phyloP scores from a whole-genome alignment of 495 filamentous ascomycete species.

The Alectoria sarmentosa region DNA sequence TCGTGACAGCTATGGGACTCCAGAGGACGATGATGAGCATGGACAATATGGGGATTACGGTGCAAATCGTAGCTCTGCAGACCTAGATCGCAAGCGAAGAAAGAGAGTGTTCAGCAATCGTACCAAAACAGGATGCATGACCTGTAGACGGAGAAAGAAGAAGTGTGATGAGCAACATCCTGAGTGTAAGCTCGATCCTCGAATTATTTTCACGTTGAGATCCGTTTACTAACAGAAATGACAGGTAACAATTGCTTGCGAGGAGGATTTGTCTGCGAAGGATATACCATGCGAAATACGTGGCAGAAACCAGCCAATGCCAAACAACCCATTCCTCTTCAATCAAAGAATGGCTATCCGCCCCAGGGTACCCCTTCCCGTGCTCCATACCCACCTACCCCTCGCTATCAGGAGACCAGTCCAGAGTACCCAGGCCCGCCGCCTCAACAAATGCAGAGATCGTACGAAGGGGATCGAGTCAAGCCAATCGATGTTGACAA shows the following conservation, averaged over 20 bases:
- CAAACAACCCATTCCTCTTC: conserved; percentile 66
- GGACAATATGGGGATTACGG: conserved; percentile 35
- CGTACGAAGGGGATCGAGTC: conserved; percentile 24
- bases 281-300: conserved; percentile 73
- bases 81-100: conserved; percentile 69
- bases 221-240: background rate
- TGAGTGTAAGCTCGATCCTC: conserved; percentile 57
- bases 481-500: conserved; percentile 27
- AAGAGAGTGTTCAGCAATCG: conserved; percentile 92
- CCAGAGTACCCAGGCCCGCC: conserved; percentile 27
- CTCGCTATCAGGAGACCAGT: conserved; percentile 28
- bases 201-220: background rate
- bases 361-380: conserved; percentile 22
- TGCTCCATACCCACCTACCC: conserved; percentile 22
- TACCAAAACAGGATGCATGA: conserved; percentile 96
- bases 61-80: conserved; percentile 35
- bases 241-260: conserved; percentile 87
- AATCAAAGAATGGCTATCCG: conserved; percentile 70
- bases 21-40: conserved; percentile 35
- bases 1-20: conserved; percentile 30
- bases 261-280: conserved; percentile 87
- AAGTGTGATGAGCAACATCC: conserved; percentile 97
- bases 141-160: conserved; percentile 91
- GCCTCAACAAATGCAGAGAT: conserved; percentile 27
- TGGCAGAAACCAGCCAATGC: conserved; percentile 60